Evolutionary conservation across 495 filamentous ascomycete genomes (phyloP).

Genomic region (Neurospora hispaniola): DNA sequence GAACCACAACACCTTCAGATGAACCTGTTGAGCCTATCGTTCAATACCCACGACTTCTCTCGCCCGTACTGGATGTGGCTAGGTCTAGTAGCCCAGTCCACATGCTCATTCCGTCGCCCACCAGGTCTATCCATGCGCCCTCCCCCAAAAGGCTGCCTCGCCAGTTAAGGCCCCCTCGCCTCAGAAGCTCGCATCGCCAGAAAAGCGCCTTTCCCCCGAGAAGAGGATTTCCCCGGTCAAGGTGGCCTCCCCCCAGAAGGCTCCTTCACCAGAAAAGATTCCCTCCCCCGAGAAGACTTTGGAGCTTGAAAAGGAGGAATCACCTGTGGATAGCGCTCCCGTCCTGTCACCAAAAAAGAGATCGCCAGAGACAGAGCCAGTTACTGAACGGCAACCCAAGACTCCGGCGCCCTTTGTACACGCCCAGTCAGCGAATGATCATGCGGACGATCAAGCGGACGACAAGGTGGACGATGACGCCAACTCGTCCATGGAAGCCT

Average conservation of each 20-base stretch:
- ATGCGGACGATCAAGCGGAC: conserved; percentile 27
- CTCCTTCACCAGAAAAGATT: not conserved
- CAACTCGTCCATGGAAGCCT: conserved; percentile 37
- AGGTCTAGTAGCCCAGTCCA: conserved; percentile 11
- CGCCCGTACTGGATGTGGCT: not conserved
- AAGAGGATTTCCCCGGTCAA: conserved; percentile 6
- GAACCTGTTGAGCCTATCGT: conserved; percentile 4
- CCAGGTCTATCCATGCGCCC: conserved; percentile 14
- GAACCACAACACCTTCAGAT: conserved; percentile 40
- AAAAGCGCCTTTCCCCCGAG: conserved; percentile 3
- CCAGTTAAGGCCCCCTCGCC: conserved; percentile 16
- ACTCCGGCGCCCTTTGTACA: not conserved
- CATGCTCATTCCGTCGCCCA: conserved; percentile 8
- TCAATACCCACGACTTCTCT: not conserved
- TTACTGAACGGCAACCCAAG: not conserved
- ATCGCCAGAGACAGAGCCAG: conserved; percentile 1
- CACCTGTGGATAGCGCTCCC: conserved; percentile 3
- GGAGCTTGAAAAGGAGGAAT: not conserved
- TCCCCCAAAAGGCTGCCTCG: conserved; percentile 12
- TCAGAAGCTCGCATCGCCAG: conserved; percentile 12
- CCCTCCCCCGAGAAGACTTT: not conserved
- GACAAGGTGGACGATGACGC: conserved; percentile 39
- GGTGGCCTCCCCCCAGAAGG: conserved; percentile 19
- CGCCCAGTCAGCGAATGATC: conserved; percentile 3
- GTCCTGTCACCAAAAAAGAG: not conserved